Conservation (phyloP, 257 asterid genomes). For the Misopates orontium region DNA sequence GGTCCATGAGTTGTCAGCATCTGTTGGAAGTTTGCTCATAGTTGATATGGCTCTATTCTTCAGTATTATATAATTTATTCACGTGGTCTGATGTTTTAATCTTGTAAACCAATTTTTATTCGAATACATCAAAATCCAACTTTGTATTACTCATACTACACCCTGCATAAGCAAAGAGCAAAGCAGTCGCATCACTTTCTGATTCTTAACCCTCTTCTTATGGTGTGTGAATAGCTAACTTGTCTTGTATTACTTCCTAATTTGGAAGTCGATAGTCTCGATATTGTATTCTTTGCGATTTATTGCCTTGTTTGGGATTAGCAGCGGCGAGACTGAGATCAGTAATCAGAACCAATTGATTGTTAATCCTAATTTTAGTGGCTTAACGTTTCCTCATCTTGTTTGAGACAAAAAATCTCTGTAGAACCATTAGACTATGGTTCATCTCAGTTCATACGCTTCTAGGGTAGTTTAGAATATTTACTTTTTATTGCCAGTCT, state of each 20-base stretch:
- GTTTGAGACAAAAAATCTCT: constrained; percentile 3
- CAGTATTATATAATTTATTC: background rate
- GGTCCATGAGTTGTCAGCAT: background rate
- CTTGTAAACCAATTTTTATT: background rate
- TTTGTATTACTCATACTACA: too few relatives aligned
- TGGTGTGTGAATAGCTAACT: background rate
- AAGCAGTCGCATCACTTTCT: background rate
- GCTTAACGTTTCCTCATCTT: constrained; percentile 8
- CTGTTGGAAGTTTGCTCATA: background rate
- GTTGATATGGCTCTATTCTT: background rate
- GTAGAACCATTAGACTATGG: background rate
- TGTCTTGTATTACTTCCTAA: background rate
- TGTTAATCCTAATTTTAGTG: constrained; percentile 1
- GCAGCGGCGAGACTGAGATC: background rate
- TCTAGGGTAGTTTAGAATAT: background rate
- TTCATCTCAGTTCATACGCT: background rate
- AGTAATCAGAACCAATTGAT: constrained; percentile 2
- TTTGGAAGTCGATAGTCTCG: too few relatives aligned
- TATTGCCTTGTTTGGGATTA: constrained; percentile 3
- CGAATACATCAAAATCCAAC: background rate
- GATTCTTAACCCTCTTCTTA: background rate
- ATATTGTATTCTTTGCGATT: background rate
- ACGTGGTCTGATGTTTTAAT: background rate
- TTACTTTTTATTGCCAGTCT: background rate
- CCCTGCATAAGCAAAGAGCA: background rate